Evolutionary conservation across 2,329 filamentous ascomycete genomes (phyloP).

Genomic region (Epichloe sp.): DNA sequence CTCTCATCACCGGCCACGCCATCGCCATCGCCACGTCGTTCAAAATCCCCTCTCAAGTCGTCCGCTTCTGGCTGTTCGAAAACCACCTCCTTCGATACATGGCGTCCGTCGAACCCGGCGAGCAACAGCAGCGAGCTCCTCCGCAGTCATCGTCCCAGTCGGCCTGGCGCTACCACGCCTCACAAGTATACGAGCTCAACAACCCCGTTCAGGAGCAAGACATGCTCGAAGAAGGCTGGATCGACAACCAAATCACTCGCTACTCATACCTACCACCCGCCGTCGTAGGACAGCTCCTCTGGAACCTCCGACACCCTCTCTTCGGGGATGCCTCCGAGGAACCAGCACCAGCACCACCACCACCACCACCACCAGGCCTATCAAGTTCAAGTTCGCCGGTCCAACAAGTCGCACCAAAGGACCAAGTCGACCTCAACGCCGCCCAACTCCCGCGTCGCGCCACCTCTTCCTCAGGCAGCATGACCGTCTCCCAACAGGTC

Average conservation of each 20-base stretch:
- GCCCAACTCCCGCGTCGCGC: background rate
- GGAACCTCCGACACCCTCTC: conserved; percentile 42
- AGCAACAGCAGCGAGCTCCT: conserved; percentile 15
- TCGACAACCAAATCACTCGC: conserved; percentile 34
- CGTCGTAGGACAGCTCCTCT: conserved; percentile 42
- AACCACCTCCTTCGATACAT: conserved; percentile 42
- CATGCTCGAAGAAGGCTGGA: conserved; percentile 42
- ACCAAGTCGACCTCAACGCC: background rate
- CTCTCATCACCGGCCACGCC: conserved; percentile 35
- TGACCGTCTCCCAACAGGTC: conserved; percentile 38
- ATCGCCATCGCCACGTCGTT: conserved; percentile 44
- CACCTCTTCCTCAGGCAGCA: conserved; percentile 8
- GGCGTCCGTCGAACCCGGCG: conserved; percentile 36
- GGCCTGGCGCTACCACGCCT: conserved; percentile 16
- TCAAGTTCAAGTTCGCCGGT: background rate
- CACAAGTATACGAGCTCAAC: conserved; percentile 48
- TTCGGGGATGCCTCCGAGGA: conserved; percentile 16
- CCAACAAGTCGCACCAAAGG: background rate
- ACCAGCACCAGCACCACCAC: background rate
- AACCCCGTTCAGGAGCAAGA: conserved; percentile 39
- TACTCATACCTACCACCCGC: conserved; percentile 43
- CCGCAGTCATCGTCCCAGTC: conserved; percentile 15
- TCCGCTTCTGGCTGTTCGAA: conserved; percentile 52
- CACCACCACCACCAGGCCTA: background rate
- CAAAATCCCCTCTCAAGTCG: conserved; percentile 39